Base-by-base conservation (phyloP, 257 asterid genomes). In the Gentiana straminea region DNA sequence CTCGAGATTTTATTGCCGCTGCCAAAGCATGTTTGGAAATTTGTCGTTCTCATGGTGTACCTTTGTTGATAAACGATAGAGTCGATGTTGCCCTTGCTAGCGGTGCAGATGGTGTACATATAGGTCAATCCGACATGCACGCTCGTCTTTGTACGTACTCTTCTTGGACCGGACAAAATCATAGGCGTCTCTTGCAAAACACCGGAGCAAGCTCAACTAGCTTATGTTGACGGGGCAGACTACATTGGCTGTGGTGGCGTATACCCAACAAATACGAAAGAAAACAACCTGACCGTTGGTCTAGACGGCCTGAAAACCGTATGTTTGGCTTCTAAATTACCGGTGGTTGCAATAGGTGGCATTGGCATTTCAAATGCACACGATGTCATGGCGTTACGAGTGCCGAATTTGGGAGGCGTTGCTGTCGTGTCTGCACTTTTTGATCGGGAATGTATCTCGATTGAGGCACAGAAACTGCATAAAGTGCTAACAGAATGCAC, bases 111-210 rank as follows among this genome's bases (percentile, higher is more conserved):
- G 98, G 98, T 12, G 83, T 91, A 63, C 98, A 91, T 61, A 73
- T 91, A 15, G 95, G 98, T 54, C 98, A 87, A 62, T 83, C 95
- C 33, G 98, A 91, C 82, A 84, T 91, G 84, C 93, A 95, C 57
- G 86, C 81, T 41, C 75, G 58, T 35, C 64, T 38, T n/a, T n/a
- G 94, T 78, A 56, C 91, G 98, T 49, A 4, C 73, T n/a, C 75
- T 91, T 61, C 86, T 91, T 4, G 98, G 98, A 39, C 89, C 98
- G 1, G 78, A 83, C 62, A 87, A 85, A 75, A 88, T 91, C 62
- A 79, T 91, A 7, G 98, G 98, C 2, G 80, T 91, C 11, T 83
- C 94, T 0, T 91, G 98, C 84, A 91, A 85, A 72, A 91, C 98
- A 41, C 93, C 85, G 2, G 76, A 74, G 69, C 94, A 87, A 51